Conservation (phyloP, 2,329 filamentous ascomycete genomes). For the Hypoxylon sp. region DNA sequence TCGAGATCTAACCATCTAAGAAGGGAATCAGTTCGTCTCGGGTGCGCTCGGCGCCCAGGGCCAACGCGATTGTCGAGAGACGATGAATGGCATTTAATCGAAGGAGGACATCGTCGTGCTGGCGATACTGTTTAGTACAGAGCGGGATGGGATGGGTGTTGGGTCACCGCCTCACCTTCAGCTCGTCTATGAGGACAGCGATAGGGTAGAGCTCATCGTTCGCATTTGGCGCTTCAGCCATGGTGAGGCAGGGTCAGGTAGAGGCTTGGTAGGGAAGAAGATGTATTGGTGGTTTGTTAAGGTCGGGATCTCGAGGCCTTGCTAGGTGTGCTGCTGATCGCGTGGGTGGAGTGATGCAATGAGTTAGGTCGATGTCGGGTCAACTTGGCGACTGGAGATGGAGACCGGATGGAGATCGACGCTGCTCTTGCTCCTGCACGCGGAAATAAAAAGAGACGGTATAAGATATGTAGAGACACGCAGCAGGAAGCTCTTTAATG, state of each 20-base stretch:
- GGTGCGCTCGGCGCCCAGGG: conserved; percentile 93
- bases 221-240: conserved; percentile 88
- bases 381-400: conserved; percentile 27
- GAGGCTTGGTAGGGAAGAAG: conserved; percentile 9
- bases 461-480: no score
- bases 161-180: conserved; percentile 75
- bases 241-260: conserved; percentile 59
- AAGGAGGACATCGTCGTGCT: conserved; percentile 99
- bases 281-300: conserved; percentile 15
- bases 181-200: conserved; percentile 98
- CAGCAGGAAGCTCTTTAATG: background rate
- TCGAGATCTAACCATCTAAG: conserved; percentile 81
- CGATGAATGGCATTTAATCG: conserved; percentile 98
- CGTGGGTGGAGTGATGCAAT: conserved; percentile 48
- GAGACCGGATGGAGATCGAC: conserved; percentile 29
- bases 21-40: conserved; percentile 99
- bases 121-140: conserved; percentile 40
- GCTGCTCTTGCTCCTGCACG: conserved; percentile 24
- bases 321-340: conserved; percentile 41
- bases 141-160: conserved; percentile 18
- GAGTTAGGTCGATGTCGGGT: conserved; percentile 39
- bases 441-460: conserved; percentile 5
- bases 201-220: conserved; percentile 99
- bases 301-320: conserved; percentile 20
- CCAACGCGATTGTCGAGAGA: conserved; percentile 96